Evolutionary conservation across 306 rosid genomes (phyloP), one percentile per base, ranked within the genome.

Genomic region (Vigna radiata): DNA sequence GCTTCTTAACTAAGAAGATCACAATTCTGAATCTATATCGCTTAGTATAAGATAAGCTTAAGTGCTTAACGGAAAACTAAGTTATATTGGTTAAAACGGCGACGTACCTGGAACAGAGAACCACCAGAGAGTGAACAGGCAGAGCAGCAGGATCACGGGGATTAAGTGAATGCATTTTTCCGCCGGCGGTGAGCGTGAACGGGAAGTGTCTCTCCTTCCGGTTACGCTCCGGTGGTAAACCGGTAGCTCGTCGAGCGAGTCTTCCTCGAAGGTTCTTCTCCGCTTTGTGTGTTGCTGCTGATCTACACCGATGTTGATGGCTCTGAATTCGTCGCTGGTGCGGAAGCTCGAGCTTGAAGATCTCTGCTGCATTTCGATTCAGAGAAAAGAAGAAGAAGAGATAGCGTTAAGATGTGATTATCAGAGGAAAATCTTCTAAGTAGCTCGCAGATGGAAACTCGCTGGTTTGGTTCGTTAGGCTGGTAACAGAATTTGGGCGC

Each of bases 111-210:
- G 86, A 75, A 39, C 77, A 78, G 91, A 87, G 85, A 82, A 85
- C 87, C 90, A 88, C 91, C 91, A 88, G 81, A 90, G 91, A 48
- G 84, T 49, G 65, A 86, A 80, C 81, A 86, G 1, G 83, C 89
- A 78, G n/a, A 86, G 68, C 46, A 91, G 13, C 19, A 93, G 73
- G 36, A 87, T 46, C 49, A 55, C 15, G 0, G 89, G 92, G 63
- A 88, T 83, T 0, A 47, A 75, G 66, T 86, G 90, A 66, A 86
- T 65, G 88, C 84, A 85, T 52, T 68, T 88, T 72, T 48, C 78
- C 4, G 48, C 17, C 52, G 43, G 17, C 46, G 46, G 65, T 3
- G 78, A 56, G 14, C 76, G 70, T 47, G 80, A 36, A 37, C 75
- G 73, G 3, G 80, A 53, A 73, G 41, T 18, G 6, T 83, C 81